Percentiles rank a stretch among this genome's conserved stretches.
These are phyloP conservation scores for Elsinoe australis DNA, from an alignment of 2,329 filamentous ascomycete genomes.

Conservation along the genomic window DNA sequence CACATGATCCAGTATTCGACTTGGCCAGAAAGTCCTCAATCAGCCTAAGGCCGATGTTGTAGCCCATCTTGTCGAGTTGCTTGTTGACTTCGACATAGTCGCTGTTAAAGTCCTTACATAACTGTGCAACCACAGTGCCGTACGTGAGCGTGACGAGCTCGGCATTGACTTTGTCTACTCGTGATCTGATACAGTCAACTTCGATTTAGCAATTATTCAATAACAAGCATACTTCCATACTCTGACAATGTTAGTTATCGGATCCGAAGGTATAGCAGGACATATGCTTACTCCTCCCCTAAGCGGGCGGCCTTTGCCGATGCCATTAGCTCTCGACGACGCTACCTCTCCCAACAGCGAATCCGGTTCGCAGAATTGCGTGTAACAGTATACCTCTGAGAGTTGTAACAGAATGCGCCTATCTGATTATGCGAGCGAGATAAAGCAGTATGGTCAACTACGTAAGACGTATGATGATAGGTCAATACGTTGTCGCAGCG, in stretches of 20 bases:
- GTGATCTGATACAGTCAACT: constrained; percentile 55
- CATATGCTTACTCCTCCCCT: constrained; percentile 61
- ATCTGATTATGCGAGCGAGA: too few relatives aligned
- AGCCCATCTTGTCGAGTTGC: constrained; percentile 97
- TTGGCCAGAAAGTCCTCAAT: constrained; percentile 98
- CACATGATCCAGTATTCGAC: constrained; percentile 79
- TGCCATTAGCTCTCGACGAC: neutral
- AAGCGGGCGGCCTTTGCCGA: constrained; percentile 58
- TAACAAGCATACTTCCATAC: constrained; percentile 97
- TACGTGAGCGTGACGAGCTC: constrained; percentile 97
- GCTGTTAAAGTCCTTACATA: constrained; percentile 92
- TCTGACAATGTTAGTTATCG: constrained; percentile 42
- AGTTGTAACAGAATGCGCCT: too few relatives aligned
- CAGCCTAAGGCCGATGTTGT: constrained; percentile 90
- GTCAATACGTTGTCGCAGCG: too few relatives aligned
- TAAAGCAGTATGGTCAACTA: too few relatives aligned
- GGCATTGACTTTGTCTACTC: constrained; percentile 95
- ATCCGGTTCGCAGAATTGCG: too few relatives aligned
- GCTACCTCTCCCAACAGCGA: neutral
- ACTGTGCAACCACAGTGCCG: constrained; percentile 90
- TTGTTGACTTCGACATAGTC: constrained; percentile 96
- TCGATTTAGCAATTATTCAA: neutral
- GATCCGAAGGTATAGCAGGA: constrained; percentile 22
- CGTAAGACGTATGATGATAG: too few relatives aligned
- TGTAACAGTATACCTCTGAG: too few relatives aligned